phyloP scores from a whole-genome alignment of 805 yeast species.

The Sugiyamaella valdiviana region DNA sequence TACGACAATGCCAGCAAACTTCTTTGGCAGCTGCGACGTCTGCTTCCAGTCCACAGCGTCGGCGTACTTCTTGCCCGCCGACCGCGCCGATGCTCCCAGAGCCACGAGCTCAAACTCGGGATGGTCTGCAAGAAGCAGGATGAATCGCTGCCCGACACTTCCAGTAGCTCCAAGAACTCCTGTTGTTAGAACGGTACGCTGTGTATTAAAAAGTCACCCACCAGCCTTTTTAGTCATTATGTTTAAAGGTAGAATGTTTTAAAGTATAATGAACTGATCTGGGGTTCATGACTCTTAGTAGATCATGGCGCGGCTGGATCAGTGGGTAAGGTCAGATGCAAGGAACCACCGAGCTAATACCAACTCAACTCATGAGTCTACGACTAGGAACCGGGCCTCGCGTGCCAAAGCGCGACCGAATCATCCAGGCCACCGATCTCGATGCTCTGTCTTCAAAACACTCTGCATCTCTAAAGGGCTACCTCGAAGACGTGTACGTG shows the following conservation, averaged over 20 bases:
- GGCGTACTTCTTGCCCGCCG: slow-evolving; percentile 82
- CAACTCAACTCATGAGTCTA: too few relatives aligned
- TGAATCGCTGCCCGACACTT: slow-evolving; percentile 94
- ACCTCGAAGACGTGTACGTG: slow-evolving; percentile 40
- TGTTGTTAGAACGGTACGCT: background rate
- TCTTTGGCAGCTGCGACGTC: slow-evolving; percentile 69
- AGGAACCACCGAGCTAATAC: too few relatives aligned
- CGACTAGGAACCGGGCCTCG: background rate
- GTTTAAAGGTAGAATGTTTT: background rate
- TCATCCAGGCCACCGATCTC: slow-evolving; percentile 50
- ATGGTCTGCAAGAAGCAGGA: slow-evolving; percentile 73
- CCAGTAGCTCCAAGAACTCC: slow-evolving; percentile 99
- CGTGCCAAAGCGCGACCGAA: slow-evolving; percentile 34
- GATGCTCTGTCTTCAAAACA: slow-evolving; percentile 53
- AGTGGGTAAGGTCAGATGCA: too few relatives aligned
- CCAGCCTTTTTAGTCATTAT: slow-evolving; percentile 3
- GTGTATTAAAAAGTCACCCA: background rate
- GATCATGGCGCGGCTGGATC: too few relatives aligned
- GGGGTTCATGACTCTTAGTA: too few relatives aligned
- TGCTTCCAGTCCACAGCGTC: slow-evolving; percentile 95
- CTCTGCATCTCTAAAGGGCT: slow-evolving; percentile 41
- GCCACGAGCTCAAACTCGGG: slow-evolving; percentile 83
- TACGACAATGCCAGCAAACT: slow-evolving; percentile 57
- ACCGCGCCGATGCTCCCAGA: slow-evolving; percentile 87
- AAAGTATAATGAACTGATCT: too few relatives aligned